Percentiles rank a stretch among this genome's conserved stretches.
phyloP scores from a whole-genome alignment of 257 asterid species.

The Paraleonurus japonicus region DNA sequence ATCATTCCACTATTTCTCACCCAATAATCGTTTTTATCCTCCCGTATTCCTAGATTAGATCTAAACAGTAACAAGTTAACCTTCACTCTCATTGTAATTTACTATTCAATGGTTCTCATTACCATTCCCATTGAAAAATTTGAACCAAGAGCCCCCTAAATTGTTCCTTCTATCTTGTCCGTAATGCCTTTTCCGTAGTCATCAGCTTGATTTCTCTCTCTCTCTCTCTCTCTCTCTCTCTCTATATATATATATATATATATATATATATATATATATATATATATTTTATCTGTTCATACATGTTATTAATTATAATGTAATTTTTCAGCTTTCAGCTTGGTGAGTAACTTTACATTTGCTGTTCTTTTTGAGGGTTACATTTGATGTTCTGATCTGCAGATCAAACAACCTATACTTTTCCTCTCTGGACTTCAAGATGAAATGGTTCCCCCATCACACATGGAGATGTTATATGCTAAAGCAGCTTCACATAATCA shows the following conservation, averaged over 20 bases:
- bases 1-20: too few relatives aligned
- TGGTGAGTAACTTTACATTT: background rate
- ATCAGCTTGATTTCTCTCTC: background rate
- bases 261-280: too few relatives aligned
- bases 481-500: conserved; percentile 84
- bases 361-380: too few relatives aligned
- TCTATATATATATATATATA: too few relatives aligned
- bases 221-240: too few relatives aligned
- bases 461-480: conserved; percentile 91
- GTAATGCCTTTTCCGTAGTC: background rate
- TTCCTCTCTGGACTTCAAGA: conserved; percentile 94
- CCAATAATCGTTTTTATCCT: too few relatives aligned
- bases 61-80: too few relatives aligned
- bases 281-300: background rate
- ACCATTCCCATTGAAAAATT: too few relatives aligned
- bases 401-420: conserved; percentile 87
- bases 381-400: conserved; percentile 32
- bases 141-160: too few relatives aligned
- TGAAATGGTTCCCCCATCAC: conserved; percentile 94
- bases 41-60: too few relatives aligned
- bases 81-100: too few relatives aligned
- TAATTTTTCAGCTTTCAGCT: background rate
- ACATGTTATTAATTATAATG: background rate
- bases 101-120: too few relatives aligned
- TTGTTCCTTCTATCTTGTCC: background rate